Percentiles rank a stretch among this genome's conserved stretches.
Conservation (phyloP, 768 basidiomycete species). For the Rhodosporidiobolus odoratus region DNA sequence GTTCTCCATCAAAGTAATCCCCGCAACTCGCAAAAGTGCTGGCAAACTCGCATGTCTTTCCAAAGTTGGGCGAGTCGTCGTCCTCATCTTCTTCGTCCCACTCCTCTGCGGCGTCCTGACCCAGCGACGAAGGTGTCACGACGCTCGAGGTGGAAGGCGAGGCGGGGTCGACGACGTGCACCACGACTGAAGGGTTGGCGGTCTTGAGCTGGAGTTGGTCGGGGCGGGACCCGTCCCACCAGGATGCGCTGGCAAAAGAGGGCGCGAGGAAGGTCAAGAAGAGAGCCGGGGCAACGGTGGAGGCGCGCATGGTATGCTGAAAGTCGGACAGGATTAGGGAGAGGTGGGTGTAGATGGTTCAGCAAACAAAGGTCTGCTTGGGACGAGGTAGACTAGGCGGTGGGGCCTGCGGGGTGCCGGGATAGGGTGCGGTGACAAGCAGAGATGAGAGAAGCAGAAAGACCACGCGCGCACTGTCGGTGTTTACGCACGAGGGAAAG, state of each 20-base stretch:
- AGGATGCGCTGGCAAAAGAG: background rate
- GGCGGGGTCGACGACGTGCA: conserved; percentile 27
- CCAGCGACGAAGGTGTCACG: background rate
- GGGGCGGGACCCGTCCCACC: background rate
- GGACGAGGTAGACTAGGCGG: no score
- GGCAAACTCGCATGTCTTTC: conserved; percentile 5
- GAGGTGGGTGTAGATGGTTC: background rate
- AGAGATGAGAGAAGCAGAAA: no score
- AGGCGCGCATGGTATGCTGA: conserved; percentile 1
- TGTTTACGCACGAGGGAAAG: no score
- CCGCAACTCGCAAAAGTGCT: conserved; percentile 22
- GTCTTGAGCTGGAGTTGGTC: background rate
- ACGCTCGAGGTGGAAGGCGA: conserved; percentile 14
- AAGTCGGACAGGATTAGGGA: background rate
- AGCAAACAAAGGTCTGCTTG: background rate
- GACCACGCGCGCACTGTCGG: no score
- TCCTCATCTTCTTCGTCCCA: conserved; percentile 4
- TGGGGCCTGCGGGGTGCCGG: no score
- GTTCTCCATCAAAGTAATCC: conserved; percentile 19
- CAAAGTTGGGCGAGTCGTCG: conserved; percentile 24
- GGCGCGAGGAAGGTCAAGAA: conserved; percentile 7
- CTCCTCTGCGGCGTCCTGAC: background rate
- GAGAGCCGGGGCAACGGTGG: background rate
- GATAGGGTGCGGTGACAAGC: no score
- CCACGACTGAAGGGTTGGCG: conserved; percentile 20